Percentiles rank a stretch among this genome's conserved stretches.
These are phyloP conservation scores for Emericellopsis terricola DNA, from an alignment of 495 filamentous ascomycete species.

Conservation along the genomic window DNA sequence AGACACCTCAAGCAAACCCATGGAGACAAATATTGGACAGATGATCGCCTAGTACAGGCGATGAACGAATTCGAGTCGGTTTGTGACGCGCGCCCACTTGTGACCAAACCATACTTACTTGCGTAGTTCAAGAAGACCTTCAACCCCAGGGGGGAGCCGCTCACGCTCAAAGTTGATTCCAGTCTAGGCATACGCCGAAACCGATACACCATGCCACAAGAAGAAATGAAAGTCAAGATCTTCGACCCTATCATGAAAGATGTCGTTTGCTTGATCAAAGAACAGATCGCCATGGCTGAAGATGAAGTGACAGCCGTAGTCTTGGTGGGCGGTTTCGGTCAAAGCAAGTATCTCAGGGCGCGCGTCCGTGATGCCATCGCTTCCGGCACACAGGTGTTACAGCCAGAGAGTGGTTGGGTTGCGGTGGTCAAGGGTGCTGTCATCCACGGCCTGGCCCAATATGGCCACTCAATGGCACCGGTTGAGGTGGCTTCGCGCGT, in stretches of 20 bases:
- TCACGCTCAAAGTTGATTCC: conserved; percentile 5
- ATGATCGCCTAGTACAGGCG: conserved; percentile 11
- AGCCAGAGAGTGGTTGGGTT: conserved; percentile 19
- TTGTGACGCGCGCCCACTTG: background rate
- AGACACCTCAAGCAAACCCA: conserved; percentile 14
- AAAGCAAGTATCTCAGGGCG: conserved; percentile 18
- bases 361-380: conserved; percentile 7
- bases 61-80: conserved; percentile 3
- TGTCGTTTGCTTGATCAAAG: conserved; percentile 13
- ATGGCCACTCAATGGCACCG: conserved; percentile 6
- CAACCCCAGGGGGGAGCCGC: background rate
- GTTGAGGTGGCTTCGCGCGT: conserved; percentile 14
- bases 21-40: conserved; percentile 6
- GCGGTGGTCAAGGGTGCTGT: conserved; percentile 25
- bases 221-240: conserved; percentile 10
- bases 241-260: conserved; percentile 18
- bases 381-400: conserved; percentile 7
- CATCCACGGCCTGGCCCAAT: conserved; percentile 15
- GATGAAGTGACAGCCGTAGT: conserved; percentile 14
- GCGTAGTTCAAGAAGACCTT: conserved; percentile 3
- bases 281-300: conserved; percentile 12
- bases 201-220: conserved; percentile 9
- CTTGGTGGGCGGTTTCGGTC: conserved; percentile 24
- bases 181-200: conserved; percentile 12
- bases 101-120: background rate